Evolutionary conservation across 352 stramenopile species (phyloP), one percentile per base, ranked within the genome.

Genomic region (Pythium aristosporum): DNA sequence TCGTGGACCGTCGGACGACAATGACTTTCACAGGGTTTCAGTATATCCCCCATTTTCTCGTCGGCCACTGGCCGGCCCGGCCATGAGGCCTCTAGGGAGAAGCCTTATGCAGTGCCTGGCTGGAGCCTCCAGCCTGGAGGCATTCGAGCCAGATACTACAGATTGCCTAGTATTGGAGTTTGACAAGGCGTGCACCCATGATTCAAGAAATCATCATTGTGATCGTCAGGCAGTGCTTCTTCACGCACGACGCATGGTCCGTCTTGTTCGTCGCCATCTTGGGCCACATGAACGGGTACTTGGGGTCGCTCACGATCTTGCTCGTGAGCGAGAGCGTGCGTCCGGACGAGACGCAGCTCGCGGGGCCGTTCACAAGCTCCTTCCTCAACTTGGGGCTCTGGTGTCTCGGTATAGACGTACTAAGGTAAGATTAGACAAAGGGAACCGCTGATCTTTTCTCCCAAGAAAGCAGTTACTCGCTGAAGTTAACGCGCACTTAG

Each of bases 311-410:
- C 25, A 77, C 74, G 11, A 90, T 95, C 63, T 85, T 95, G 42
- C 88, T 95, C 32, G 80, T 95, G 37, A 89, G 80, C 53, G 87
- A 96, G 70, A 89, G 69, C 68, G 81, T 92, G 12, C 74, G 90
- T 30, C 62, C 68, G 0, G 74, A 91, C 36, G 84, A 96, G 41
- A 79, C 88, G 58, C 72, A 76, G n/a, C 61, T 93, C 10, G 88
- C 83, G 6, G 87, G 84, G 2, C 76, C 79, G 30, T 95, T 93
- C 62, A 95, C 87, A 44, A 91, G 87, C 54, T 93, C 92, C 58
- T 92, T 91, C 63, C 65, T 95, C 32, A 93, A 95, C 67, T 82
- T 86, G 51, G 87, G 87, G 5, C 80, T 95, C 30, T n/a, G n/a
- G n/a, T n/a, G n/a, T n/a, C n/a, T n/a, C n/a, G n/a, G n/a, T n/a